Conservation (phyloP, 2,329 filamentous ascomycete species). For the Stemphylium lycopersici region DNA sequence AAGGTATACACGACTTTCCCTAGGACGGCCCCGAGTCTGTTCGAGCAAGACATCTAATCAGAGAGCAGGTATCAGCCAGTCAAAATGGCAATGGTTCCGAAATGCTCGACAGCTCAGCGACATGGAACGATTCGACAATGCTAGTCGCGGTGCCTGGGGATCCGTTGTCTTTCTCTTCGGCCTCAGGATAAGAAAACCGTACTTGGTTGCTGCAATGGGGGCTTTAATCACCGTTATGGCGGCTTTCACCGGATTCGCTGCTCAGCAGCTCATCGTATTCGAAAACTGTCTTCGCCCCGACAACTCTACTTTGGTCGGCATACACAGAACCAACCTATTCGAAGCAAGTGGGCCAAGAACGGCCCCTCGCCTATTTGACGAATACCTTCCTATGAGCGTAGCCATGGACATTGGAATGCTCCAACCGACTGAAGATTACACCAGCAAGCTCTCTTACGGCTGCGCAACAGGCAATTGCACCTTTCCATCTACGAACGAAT, state of each 20-base stretch:
- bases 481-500: constrained; percentile 3
- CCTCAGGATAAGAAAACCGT: neutral
- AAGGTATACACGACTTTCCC: constrained; percentile 6
- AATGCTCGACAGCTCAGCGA: constrained; percentile 7
- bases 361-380: neutral
- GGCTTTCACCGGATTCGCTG: constrained; percentile 9
- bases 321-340: constrained; percentile 7
- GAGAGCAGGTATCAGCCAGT: constrained; percentile 19
- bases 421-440: constrained; percentile 9
- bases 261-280: constrained; percentile 17
- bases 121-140: constrained; percentile 15
- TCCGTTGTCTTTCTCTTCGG: constrained; percentile 6
- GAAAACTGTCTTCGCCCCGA: constrained; percentile 5
- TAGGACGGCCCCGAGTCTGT: too few species aligned
- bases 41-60: neutral
- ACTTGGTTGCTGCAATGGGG: constrained; percentile 13
- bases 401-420: constrained; percentile 15
- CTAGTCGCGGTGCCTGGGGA: constrained; percentile 21
- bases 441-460: constrained; percentile 10
- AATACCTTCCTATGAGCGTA: constrained; percentile 5
- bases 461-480: constrained; percentile 20
- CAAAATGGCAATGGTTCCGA: constrained; percentile 19
- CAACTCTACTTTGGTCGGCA: neutral
- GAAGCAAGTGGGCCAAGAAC: neutral
- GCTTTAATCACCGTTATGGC: constrained; percentile 11